Percentiles rank a stretch among this genome's conserved stretches.
Conservation (phyloP, 2,329 filamentous ascomycete genomes). For the Magnaporthiopsis rhizophila region DNA sequence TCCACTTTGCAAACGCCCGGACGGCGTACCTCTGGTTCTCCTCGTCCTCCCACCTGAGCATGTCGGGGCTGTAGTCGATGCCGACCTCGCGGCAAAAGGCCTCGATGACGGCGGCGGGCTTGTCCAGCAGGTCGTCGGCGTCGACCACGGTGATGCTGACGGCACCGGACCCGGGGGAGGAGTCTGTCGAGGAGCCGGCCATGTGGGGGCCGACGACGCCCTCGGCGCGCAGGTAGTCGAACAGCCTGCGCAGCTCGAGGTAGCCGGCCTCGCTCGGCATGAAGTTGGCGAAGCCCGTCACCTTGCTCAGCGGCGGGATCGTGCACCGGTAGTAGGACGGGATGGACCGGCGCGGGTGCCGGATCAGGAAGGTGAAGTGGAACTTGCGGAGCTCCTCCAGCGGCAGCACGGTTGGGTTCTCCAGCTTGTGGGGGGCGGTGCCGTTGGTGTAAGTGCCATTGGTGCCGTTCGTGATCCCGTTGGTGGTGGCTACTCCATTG, state of each 20-base stretch:
- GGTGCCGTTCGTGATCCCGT: conserved; percentile 49
- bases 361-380: conserved; percentile 95
- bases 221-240: conserved; percentile 70
- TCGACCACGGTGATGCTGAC: conserved; percentile 79
- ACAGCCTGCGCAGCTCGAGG: conserved; percentile 74
- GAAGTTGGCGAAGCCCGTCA: conserved; percentile 83
- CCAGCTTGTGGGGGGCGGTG: conserved; percentile 40
- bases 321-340: conserved; percentile 95
- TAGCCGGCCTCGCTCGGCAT: conserved; percentile 86
- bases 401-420: conserved; percentile 83
- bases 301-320: conserved; percentile 70
- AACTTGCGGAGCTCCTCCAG: conserved; percentile 65
- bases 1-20: conserved; percentile 89
- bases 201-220: conserved; percentile 63
- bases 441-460: conserved; percentile 13
- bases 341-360: conserved; percentile 84
- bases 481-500: conserved; percentile 37
- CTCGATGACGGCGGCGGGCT: conserved; percentile 66
- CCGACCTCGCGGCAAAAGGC: conserved; percentile 77
- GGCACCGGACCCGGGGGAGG: conserved; percentile 7
- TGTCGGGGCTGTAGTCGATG: conserved; percentile 64
- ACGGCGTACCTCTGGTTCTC: conserved; percentile 62
- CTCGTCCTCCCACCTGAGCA: conserved; percentile 78
- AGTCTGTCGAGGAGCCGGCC: conserved; percentile 28
- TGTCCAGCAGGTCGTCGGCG: conserved; percentile 86